Conservation (phyloP, 352 stramenopile species). For the Phytophthora citricola region DNA sequence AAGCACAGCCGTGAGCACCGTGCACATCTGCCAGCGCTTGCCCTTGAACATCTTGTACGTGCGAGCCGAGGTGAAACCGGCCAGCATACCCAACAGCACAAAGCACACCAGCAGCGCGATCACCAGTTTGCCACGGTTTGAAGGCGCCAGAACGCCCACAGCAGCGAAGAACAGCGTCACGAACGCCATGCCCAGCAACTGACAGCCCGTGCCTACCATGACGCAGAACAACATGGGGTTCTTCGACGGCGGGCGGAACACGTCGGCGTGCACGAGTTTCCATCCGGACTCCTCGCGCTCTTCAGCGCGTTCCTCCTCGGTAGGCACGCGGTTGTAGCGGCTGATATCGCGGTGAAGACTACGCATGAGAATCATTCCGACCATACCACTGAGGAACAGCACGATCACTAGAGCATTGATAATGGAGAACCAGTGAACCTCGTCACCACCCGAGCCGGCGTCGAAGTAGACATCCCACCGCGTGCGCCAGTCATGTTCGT, state of each 20-base stretch:
- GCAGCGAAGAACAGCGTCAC: slow-evolving; percentile 97
- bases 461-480: slow-evolving; percentile 99
- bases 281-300: slow-evolving; percentile 98
- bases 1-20: slow-evolving; percentile 94
- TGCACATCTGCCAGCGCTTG: slow-evolving; percentile 98
- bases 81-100: slow-evolving; percentile 96
- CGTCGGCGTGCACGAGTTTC: slow-evolving; percentile 99
- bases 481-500: slow-evolving; percentile 96
- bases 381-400: slow-evolving; percentile 98
- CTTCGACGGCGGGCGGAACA: slow-evolving; percentile 97
- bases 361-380: slow-evolving; percentile 99
- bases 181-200: slow-evolving; percentile 96
- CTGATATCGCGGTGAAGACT: slow-evolving; percentile 98
- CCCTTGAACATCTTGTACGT: slow-evolving; percentile 99
- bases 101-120: slow-evolving; percentile 98
- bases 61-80: slow-evolving; percentile 95
- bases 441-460: slow-evolving; percentile 86
- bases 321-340: slow-evolving; percentile 97
- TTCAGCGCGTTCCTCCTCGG: slow-evolving; percentile 97
- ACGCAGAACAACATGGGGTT: slow-evolving; percentile 98
- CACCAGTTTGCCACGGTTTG: slow-evolving; percentile 97
- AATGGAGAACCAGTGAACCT: slow-evolving; percentile 99
- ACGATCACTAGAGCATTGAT: slow-evolving; percentile 99
- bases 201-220: slow-evolving; percentile 97
- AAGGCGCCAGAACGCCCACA: slow-evolving; percentile 96